Percentiles rank a stretch among this genome's conserved stretches.
Evolutionary conservation across 768 basidiomycete species (phyloP).

Genomic region (Mycena amicta): DNA sequence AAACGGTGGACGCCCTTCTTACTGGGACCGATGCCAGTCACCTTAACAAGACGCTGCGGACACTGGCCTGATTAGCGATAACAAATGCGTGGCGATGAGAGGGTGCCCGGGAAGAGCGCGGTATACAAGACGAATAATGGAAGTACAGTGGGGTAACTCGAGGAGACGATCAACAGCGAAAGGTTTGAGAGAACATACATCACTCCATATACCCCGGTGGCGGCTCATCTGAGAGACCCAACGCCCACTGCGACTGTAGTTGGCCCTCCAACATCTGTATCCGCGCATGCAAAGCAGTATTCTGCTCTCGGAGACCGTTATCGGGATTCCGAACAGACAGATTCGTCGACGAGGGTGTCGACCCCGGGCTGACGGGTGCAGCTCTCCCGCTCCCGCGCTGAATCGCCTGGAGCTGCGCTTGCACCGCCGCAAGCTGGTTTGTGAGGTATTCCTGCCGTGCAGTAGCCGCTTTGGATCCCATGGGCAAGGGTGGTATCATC

Average conservation of each 20-base stretch:
- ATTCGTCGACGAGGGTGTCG: not conserved
- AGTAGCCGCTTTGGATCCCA: constrained; percentile 9
- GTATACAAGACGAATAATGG: too few relatives aligned
- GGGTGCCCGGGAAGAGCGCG: too few relatives aligned
- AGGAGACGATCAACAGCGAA: too few relatives aligned
- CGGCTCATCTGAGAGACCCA: constrained; percentile 3
- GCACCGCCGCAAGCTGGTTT: constrained; percentile 10
- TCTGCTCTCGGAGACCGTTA: not conserved
- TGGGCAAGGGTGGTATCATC: not conserved
- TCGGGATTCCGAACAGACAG: too few relatives aligned
- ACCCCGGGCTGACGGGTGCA: not conserved
- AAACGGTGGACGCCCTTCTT: too few relatives aligned
- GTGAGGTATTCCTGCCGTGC: constrained; percentile 9
- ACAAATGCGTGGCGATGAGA: too few relatives aligned
- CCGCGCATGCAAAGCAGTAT: not conserved
- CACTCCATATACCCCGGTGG: not conserved
- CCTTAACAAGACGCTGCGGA: too few relatives aligned
- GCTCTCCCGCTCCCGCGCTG: not conserved
- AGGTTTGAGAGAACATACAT: too few relatives aligned
- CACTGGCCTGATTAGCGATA: too few relatives aligned
- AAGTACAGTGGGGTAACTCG: too few relatives aligned
- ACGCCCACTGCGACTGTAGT: not conserved
- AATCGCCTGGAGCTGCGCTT: constrained; percentile 6
- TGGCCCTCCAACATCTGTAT: constrained; percentile 5
- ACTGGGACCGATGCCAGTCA: too few relatives aligned